Evolutionary conservation across 2,329 filamentous ascomycete genomes (phyloP), one percentile per base, ranked within the genome.

Genomic region (Geoglossum cookeanum): DNA sequence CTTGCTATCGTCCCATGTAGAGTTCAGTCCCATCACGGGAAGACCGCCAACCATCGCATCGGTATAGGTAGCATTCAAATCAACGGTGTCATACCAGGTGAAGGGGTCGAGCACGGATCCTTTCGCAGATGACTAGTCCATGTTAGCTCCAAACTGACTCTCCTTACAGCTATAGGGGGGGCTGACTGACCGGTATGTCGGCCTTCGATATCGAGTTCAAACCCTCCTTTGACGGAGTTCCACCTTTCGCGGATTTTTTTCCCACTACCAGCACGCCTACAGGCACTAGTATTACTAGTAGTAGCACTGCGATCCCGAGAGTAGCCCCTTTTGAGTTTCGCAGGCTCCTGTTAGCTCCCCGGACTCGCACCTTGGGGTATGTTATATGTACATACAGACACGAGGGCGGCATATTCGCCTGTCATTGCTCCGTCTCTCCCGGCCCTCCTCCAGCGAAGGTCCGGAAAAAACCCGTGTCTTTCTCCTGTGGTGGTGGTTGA

Each of bases 21-120:
- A 81, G 65, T 86, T 84, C 29, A 98, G 76, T 0, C 92, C 92
- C 82, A 97, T 97, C 59, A 97, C 69, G 0, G 88, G 84, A n/a
- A 98, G 75, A 2, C 84, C 86, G 22, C 92, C 92, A 0, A 97
- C 84, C 13, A 81, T 89, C 55, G 81, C 78, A 59, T 84, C 80
- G 0, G 92, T 98, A 67, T 94, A 98, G 0, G 92, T 97, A 60
- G 91, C 78, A 67, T 98, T 98, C 74, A 97, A 95, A 65, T 90
- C 88, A 0, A 76, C 78, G 0, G 90, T 96, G 63, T 94, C 85
- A 62, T 85, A 84, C 92, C 92, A 98, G 1, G 84, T 82, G 68
- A 88, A 94, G 0, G 92, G 92, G 65, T 98, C 90, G 22, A 95
- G 75, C 61, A 85, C 83, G 1, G 85, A 87, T 13, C 82, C 87